These are phyloP conservation scores for Aspergillus biplanus DNA, from an alignment of 495 filamentous ascomycete species.

Conservation along the genomic window DNA sequence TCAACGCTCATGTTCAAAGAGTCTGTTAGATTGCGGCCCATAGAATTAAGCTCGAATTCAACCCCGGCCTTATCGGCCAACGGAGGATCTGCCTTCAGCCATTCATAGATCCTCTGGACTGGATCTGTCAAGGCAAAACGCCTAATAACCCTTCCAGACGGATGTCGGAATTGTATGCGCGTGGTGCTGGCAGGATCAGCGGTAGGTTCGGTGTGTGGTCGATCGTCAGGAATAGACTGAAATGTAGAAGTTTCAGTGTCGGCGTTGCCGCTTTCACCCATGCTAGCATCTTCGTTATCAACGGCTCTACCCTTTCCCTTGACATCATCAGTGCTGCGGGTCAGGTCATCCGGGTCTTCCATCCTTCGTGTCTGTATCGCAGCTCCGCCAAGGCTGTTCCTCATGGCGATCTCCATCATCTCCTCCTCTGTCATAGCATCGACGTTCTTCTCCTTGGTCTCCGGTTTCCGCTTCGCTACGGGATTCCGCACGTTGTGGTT, in stretches of 20 bases:
- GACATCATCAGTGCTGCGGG: slow-evolving; percentile 58
- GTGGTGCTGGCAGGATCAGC: slow-evolving; percentile 71
- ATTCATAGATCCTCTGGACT: slow-evolving; percentile 87
- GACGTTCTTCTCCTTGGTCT: slow-evolving; percentile 71
- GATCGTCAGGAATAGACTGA: slow-evolving; percentile 65
- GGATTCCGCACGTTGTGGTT: slow-evolving; percentile 88
- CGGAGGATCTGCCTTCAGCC: slow-evolving; percentile 82
- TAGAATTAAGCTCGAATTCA: slow-evolving; percentile 81
- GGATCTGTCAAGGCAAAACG: slow-evolving; percentile 79
- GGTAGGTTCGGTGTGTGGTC: slow-evolving; percentile 77
- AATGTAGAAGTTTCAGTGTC: slow-evolving; percentile 54
- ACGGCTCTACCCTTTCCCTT: slow-evolving; percentile 69
- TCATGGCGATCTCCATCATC: slow-evolving; percentile 90
- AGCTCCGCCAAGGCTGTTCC: slow-evolving; percentile 70
- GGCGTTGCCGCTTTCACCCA: slow-evolving; percentile 26
- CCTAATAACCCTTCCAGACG: slow-evolving; percentile 79
- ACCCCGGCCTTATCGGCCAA: slow-evolving; percentile 74
- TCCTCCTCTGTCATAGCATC: slow-evolving; percentile 95
- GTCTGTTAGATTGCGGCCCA: slow-evolving; percentile 82
- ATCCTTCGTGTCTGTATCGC: slow-evolving; percentile 39
- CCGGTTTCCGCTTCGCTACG: slow-evolving; percentile 77
- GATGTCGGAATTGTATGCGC: slow-evolving; percentile 87
- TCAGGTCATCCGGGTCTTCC: slow-evolving; percentile 84
- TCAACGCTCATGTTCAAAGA: slow-evolving; percentile 70
- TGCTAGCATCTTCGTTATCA: slow-evolving; percentile 43